Evolutionary conservation across 345 rosid genomes (phyloP).

Genomic region (Aquilaria sinensis): DNA sequence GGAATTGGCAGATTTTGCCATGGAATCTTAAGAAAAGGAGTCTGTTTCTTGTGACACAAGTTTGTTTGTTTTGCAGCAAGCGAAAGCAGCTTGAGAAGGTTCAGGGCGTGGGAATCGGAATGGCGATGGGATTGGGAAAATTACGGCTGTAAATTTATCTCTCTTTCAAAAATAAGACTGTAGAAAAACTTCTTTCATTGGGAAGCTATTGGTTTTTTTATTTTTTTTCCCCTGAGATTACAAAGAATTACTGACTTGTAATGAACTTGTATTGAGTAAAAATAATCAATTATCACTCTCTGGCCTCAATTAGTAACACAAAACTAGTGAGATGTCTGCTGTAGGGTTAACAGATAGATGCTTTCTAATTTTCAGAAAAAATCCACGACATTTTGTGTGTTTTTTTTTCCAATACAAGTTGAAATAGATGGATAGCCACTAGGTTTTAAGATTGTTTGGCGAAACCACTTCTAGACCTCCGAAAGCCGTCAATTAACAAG

Average conservation of each 20-base stretch:
- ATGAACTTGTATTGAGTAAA: conserved; percentile 18
- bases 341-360: no score
- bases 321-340: no score
- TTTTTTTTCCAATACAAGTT: conserved; percentile 8
- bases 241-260: conserved; percentile 20
- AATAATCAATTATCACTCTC: conserved; percentile 24
- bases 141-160: conserved; percentile 22
- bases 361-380: no score
- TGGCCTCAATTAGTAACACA: no score
- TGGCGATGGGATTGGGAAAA: conserved; percentile 5
- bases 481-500: no score
- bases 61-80: conserved; percentile 32
- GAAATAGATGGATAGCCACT: no score
- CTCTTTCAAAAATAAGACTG: conserved; percentile 2
- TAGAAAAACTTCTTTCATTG: conserved; percentile 9
- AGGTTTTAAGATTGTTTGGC: not conserved
- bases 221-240: conserved; percentile 7
- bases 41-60: not conserved
- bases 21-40: no score
- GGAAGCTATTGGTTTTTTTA: conserved; percentile 18
- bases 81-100: conserved; percentile 42
- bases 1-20: no score
- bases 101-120: not conserved
- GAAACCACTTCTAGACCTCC: not conserved
- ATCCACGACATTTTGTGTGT: no score